Evolutionary conservation across 257 asterid species (phyloP).

Genomic region (Scutellaria galericulata): DNA sequence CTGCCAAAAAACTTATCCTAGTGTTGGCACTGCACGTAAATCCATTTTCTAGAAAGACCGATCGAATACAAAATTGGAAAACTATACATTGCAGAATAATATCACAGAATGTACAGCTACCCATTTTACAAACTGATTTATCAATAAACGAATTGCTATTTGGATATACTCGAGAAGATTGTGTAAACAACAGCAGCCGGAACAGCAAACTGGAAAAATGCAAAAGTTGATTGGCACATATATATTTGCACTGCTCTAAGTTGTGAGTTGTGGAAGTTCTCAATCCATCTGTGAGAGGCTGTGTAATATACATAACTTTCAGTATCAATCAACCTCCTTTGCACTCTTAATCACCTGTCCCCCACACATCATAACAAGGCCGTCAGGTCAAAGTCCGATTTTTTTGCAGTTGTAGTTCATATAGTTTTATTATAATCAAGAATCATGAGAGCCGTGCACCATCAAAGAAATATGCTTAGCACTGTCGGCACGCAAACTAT

Average conservation of each 20-base stretch:
- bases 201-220: too few relatives aligned
- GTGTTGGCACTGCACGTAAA: not conserved
- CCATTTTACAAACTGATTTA: conserved; percentile 32
- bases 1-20: too few relatives aligned
- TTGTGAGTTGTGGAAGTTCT: not conserved
- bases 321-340: conserved; percentile 60
- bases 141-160: conserved; percentile 34
- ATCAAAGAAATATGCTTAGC: conserved; percentile 66
- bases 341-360: conserved; percentile 70
- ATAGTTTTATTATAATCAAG: conserved; percentile 48
- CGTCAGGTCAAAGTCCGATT: conserved; percentile 53
- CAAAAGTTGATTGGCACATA: not conserved
- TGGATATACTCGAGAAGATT: conserved; percentile 5
- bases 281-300: conserved; percentile 20
- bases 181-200: not conserved
- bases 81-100: conserved; percentile 30
- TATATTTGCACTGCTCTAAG: not conserved
- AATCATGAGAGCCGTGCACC: conserved; percentile 70
- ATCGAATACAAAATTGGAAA: conserved; percentile 30
- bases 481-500: conserved; percentile 66
- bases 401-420: conserved; percentile 44
- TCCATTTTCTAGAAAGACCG: not conserved
- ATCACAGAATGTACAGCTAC: conserved; percentile 38
- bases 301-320: conserved; percentile 24
- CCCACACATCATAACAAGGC: conserved; percentile 63